Percentiles rank a stretch among this genome's conserved stretches.
Conservation (phyloP, 495 filamentous ascomycete genomes). For the Aspergillus funiculosus region DNA sequence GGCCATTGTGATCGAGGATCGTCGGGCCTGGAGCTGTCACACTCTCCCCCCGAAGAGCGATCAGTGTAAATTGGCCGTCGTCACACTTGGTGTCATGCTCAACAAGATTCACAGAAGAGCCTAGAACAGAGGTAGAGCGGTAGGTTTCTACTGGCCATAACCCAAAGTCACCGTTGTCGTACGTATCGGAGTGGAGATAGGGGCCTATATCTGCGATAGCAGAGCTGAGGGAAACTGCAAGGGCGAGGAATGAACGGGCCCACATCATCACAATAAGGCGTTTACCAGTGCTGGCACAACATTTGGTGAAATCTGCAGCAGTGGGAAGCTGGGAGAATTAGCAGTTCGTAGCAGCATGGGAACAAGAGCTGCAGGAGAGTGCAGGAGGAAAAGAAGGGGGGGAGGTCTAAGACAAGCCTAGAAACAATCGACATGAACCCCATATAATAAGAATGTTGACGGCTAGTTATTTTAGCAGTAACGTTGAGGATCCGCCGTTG, state of each 20-base stretch:
- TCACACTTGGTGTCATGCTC: slow-evolving; percentile 26
- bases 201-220: slow-evolving; percentile 10
- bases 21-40: slow-evolving; percentile 35
- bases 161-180: slow-evolving; percentile 33
- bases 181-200: slow-evolving; percentile 14
- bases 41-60: slow-evolving; percentile 38
- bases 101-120: slow-evolving; percentile 36
- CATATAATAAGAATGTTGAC: slow-evolving; percentile 1
- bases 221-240: not conserved
- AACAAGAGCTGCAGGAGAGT: not conserved
- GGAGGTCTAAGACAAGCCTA: not conserved
- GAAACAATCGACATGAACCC: not conserved
- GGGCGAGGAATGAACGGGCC: slow-evolving; percentile 2
- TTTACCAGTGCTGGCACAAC: not conserved
- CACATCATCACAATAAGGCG: slow-evolving; percentile 9
- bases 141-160: slow-evolving; percentile 37
- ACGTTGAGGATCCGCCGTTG: not conserved
- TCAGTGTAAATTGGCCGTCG: slow-evolving; percentile 36
- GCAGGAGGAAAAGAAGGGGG: not conserved
- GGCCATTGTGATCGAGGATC: slow-evolving; percentile 40
- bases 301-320: slow-evolving; percentile 1
- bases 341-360: not conserved
- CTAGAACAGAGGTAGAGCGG: slow-evolving; percentile 29
- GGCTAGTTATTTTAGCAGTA: not conserved
- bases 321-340: not conserved